A percentile compares a stretch with the other conserved stretches of the same genome.
Evolutionary conservation across 371 early-diverging fungal genomes (phyloP).

Genomic region (Lichtheimia hyalospora): DNA sequence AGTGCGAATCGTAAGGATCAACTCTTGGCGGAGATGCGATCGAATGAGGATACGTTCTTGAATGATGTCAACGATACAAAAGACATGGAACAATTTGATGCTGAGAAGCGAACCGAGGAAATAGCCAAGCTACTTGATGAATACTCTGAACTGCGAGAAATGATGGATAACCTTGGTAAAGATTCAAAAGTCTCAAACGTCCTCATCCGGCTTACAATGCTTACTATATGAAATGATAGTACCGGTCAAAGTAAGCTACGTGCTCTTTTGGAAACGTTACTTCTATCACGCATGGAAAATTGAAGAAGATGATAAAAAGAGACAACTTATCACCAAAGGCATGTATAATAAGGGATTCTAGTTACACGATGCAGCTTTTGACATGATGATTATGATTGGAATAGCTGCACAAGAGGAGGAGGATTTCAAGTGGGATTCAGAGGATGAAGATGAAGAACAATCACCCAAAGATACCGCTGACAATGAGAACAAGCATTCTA

Average conservation of each 20-base stretch:
- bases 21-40: conserved; percentile 38
- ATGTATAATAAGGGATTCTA: not conserved
- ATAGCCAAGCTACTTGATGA: conserved; percentile 40
- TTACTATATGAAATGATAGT: too few species aligned
- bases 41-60: conserved; percentile 32
- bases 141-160: conserved; percentile 35
- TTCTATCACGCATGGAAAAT: conserved; percentile 47
- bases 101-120: conserved; percentile 44
- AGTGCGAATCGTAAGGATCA: conserved; percentile 49
- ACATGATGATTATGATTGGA: not conserved
- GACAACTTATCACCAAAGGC: conserved; percentile 43
- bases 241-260: conserved; percentile 46
- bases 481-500: not conserved
- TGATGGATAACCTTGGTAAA: conserved; percentile 44
- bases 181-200: not conserved
- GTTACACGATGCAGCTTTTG: too few species aligned
- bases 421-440: conserved; percentile 54
- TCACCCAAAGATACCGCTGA: not conserved
- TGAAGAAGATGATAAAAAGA: conserved; percentile 47
- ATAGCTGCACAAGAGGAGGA: conserved; percentile 30
- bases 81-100: conserved; percentile 25
- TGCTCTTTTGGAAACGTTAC: conserved; percentile 48
- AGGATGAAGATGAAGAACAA: conserved; percentile 38
- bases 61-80: conserved; percentile 11
- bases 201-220: not conserved